Base-by-base conservation (phyloP, 768 basidiomycete species). In the Mycena vitilis region DNA sequence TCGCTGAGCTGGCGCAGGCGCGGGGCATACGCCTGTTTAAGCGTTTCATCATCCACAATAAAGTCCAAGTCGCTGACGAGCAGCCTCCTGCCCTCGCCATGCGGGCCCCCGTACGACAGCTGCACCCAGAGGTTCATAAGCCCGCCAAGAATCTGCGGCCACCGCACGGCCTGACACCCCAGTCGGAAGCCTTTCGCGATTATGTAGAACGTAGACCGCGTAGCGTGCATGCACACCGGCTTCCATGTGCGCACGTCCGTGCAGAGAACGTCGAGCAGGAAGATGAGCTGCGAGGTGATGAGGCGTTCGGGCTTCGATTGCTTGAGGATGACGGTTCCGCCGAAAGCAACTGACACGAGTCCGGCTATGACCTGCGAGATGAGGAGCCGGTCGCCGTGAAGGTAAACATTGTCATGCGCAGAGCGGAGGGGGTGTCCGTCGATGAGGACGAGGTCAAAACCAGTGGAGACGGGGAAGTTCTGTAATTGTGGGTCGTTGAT, bases 391-490 rank as follows among this genome's bases (percentile, higher is more conserved):
- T 75, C 75, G 34, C 71, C 69, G 59, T 65, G 67, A 18, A 71
- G 63, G 57, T 65, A 40, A 8, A 71, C 20, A 10, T 52, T 22
- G 38, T 56, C 64, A 23, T 56, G 42, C 22, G 71, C 55, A 49
- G 65, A 73, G 49, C 80, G 78, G 20, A 80, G 65, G 3, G 75
- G 76, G 61, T 80, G 80, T 13, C 75, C 80, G 57, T 80, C 80
- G 58, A 80, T 74, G 12, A 80, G 66, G 20, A 79, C 79, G 20
- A 81, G 66, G 55, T 76, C 75, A 66, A 77, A 78, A 4, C 65
- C 61, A 2, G 65, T 66, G n/a, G 55, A 25, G 52, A 68, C 40
- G 30, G 73, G 73, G 40, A 73, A 60, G 30, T 66, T 62, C 52
- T 69, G 69, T 40, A 74, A 59, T 37, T 22, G 51, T 18, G 66